These are phyloP conservation scores for Talaromyces proteolyticus DNA, from an alignment of 495 filamentous ascomycete genomes.

Conservation along the genomic window DNA sequence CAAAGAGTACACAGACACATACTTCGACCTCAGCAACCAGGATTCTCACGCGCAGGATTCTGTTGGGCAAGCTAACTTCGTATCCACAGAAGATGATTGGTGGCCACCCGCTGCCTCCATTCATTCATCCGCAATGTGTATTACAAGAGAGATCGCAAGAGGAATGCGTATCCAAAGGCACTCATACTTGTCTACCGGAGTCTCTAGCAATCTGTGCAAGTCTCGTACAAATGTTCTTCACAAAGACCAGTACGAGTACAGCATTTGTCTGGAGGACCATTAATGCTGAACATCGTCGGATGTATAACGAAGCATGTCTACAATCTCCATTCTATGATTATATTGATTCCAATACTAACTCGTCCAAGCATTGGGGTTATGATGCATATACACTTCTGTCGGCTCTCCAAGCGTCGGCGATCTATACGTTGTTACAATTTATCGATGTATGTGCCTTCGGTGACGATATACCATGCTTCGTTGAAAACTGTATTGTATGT, in stretches of 20 bases:
- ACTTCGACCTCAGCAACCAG: too few relatives aligned
- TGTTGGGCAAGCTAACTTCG: not conserved
- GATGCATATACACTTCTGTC: too few relatives aligned
- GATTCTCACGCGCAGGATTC: not conserved
- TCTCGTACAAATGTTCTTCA: conserved; percentile 2
- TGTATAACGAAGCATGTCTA: not conserved
- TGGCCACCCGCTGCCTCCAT: not conserved
- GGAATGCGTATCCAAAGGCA: not conserved
- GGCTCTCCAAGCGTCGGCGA: too few relatives aligned
- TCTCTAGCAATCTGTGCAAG: conserved; percentile 1
- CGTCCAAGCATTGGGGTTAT: too few relatives aligned
- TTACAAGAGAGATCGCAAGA: not conserved
- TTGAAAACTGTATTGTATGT: too few relatives aligned
- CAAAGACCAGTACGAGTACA: not conserved
- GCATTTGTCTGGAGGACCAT: not conserved
- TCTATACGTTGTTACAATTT: too few relatives aligned
- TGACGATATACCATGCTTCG: too few relatives aligned
- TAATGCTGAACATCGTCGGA: not conserved
- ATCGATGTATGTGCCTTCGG: too few relatives aligned
- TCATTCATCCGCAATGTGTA: conserved; percentile 1
- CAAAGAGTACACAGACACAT: too few relatives aligned
- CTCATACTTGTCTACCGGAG: not conserved
- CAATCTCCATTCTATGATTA: too few relatives aligned
- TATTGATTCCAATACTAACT: too few relatives aligned
- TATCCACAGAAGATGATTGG: not conserved